Evolutionary conservation across 257 asterid species (phyloP).

Genomic region (Przewalskia tangutica): DNA sequence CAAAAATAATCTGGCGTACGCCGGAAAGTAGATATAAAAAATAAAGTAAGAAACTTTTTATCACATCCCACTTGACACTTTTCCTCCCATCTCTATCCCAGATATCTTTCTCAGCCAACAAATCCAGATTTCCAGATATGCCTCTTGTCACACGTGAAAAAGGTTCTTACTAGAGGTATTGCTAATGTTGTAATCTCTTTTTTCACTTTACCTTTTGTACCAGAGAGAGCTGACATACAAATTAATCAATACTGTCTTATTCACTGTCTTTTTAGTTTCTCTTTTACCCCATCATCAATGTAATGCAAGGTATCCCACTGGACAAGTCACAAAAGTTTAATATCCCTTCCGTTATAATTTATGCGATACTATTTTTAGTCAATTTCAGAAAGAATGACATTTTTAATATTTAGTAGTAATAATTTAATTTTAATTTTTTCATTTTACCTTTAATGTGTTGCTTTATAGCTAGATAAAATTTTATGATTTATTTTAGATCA

Average conservation of each 20-base stretch:
- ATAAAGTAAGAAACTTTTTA: too few species aligned
- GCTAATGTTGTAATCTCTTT: not conserved
- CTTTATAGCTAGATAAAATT: too few species aligned
- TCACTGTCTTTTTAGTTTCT: not conserved
- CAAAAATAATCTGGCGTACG: too few species aligned
- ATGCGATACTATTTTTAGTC: too few species aligned
- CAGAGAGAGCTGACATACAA: not conserved
- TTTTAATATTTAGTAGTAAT: too few species aligned
- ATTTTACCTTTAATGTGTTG: too few species aligned
- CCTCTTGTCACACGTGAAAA: not conserved
- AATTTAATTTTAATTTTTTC: too few species aligned
- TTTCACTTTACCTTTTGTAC: slow-evolving; percentile 1
- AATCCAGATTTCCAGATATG: not conserved
- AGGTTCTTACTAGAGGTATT: not conserved
- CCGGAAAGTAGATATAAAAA: too few species aligned
- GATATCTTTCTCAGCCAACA: not conserved
- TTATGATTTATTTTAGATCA: not conserved
- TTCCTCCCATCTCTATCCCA: not conserved
- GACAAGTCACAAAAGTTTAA: not conserved
- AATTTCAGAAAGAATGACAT: too few species aligned
- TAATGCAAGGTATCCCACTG: not conserved
- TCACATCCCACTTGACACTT: not conserved
- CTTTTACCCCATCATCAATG: not conserved
- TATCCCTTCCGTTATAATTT: not conserved
- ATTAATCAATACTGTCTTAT: not conserved